These are phyloP conservation scores for Candida sakaeoensis DNA, from an alignment of 805 yeast genomes.

Conservation along the genomic window DNA sequence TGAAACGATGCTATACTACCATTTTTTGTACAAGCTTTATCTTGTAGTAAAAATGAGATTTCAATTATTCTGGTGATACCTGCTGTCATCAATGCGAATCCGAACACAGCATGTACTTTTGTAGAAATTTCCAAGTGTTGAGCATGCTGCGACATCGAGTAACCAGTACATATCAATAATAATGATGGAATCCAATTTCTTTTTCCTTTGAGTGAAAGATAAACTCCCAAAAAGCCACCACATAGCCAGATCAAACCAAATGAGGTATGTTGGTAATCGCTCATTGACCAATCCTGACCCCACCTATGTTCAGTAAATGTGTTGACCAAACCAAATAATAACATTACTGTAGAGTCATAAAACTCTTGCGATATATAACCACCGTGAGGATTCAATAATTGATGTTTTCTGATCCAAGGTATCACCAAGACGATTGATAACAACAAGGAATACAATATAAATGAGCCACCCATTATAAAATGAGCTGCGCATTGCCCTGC, in stretches of 20 bases:
- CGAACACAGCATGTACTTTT: constrained; percentile 84
- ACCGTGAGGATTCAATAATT: constrained; percentile 8
- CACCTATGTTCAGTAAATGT: constrained; percentile 96
- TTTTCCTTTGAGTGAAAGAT: constrained; percentile 55
- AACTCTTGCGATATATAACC: constrained; percentile 66
- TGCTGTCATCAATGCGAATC: constrained; percentile 72
- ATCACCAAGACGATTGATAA: constrained; percentile 62
- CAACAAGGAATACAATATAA: constrained; percentile 74
- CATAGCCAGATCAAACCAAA: constrained; percentile 98
- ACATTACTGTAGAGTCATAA: constrained; percentile 77
- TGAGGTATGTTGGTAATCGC: constrained; percentile 91
- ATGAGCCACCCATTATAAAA: constrained; percentile 94
- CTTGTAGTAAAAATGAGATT: constrained; percentile 71
- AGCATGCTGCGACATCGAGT: constrained; percentile 88
- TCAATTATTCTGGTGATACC: constrained; percentile 77
- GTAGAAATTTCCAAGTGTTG: constrained; percentile 78
- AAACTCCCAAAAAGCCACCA: constrained; percentile 84
- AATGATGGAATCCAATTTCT: constrained; percentile 79
- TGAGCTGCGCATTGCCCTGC: constrained; percentile 97
- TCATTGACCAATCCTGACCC: constrained; percentile 92
- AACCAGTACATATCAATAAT: constrained; percentile 83
- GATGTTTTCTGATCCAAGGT: constrained; percentile 67
- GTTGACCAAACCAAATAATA: constrained; percentile 87
- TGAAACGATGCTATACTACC: constrained; percentile 68
- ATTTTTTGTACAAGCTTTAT: constrained; percentile 39